A percentile compares a stretch with the other conserved stretches of the same genome.
Evolutionary conservation across 139 green algal genomes (phyloP).

Genomic region (Chlamydomonas incerta): DNA sequence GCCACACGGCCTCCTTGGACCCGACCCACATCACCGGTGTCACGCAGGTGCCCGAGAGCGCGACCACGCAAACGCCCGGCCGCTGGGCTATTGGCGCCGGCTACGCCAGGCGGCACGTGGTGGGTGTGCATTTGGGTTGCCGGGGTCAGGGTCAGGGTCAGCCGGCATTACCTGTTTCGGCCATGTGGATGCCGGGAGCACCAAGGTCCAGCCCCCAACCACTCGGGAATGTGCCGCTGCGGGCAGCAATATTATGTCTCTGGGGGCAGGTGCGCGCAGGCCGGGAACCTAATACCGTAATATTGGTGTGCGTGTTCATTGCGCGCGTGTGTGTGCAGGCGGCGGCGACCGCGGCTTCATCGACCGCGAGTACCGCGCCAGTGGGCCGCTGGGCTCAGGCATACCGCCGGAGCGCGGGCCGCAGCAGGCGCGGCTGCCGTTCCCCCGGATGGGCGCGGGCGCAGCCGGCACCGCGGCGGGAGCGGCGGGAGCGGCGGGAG

Average conservation of each 20-base stretch:
- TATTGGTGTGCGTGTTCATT: too few species aligned
- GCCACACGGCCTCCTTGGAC: not conserved
- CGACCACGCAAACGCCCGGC: conserved; percentile 63
- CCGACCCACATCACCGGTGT: not conserved
- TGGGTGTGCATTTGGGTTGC: too few species aligned
- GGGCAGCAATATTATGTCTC: too few species aligned
- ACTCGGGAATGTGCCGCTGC: too few species aligned
- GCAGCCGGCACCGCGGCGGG: not conserved
- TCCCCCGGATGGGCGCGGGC: not conserved
- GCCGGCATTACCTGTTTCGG: too few species aligned
- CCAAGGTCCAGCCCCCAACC: too few species aligned
- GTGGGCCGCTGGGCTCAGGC: not conserved
- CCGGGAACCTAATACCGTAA: too few species aligned
- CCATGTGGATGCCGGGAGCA: too few species aligned
- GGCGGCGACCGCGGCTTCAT: conserved; percentile 5
- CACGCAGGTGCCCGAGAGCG: conserved; percentile 7
- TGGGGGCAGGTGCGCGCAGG: too few species aligned
- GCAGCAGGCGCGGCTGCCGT: not conserved
- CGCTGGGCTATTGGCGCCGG: conserved; percentile 28
- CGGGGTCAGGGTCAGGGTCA: too few species aligned
- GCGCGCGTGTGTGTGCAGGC: too few species aligned
- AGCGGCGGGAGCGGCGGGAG: not conserved
- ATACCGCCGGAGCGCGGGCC: not conserved
- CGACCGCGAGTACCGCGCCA: conserved; percentile 9
- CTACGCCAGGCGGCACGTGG: not conserved